Evolutionary conservation across 2,329 filamentous ascomycete genomes (phyloP).

Genomic region (Didymellaceae sp.): DNA sequence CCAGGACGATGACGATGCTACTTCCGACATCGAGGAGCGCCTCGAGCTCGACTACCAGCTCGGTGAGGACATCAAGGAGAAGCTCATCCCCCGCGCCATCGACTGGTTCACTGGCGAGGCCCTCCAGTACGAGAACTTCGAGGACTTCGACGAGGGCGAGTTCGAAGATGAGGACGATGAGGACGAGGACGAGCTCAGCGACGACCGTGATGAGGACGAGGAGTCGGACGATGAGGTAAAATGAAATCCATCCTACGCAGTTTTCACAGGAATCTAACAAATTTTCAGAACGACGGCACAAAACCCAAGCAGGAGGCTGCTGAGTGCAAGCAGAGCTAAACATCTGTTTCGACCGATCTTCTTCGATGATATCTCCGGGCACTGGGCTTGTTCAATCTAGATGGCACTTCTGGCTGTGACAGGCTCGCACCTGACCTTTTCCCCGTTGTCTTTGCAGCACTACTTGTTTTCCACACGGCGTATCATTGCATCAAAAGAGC

Average conservation of each 20-base stretch:
- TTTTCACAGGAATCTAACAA: constrained; percentile 24
- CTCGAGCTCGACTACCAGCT: constrained; percentile 98
- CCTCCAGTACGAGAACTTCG: constrained; percentile 92
- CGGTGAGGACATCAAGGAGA: constrained; percentile 99
- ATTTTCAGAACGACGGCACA: constrained; percentile 47
- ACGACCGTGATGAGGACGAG: constrained; percentile 78
- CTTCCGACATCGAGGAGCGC: constrained; percentile 93
- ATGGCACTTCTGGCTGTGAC: constrained; percentile 28
- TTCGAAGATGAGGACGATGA: constrained; percentile 93
- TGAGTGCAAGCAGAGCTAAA: constrained; percentile 55
- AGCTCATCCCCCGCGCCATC: constrained; percentile 96
- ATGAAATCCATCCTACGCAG: too few relatives aligned
- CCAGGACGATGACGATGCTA: constrained; percentile 75
- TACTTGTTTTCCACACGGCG: constrained; percentile 33
- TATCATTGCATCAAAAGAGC: constrained; percentile 40
- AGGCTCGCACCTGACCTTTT: constrained; percentile 21
- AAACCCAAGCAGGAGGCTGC: constrained; percentile 55
- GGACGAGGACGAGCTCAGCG: constrained; percentile 83
- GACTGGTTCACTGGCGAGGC: constrained; percentile 99
- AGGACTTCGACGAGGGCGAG: constrained; percentile 81
- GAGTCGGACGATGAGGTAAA: constrained; percentile 52
- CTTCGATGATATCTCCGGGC: constrained; percentile 26
- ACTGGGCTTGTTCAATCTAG: constrained; percentile 39
- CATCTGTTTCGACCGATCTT: constrained; percentile 25
- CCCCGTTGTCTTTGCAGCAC: constrained; percentile 23